phyloP scores from a whole-genome alignment of 129 eudicot species.

The Ambrosia artemisiifolia region DNA sequence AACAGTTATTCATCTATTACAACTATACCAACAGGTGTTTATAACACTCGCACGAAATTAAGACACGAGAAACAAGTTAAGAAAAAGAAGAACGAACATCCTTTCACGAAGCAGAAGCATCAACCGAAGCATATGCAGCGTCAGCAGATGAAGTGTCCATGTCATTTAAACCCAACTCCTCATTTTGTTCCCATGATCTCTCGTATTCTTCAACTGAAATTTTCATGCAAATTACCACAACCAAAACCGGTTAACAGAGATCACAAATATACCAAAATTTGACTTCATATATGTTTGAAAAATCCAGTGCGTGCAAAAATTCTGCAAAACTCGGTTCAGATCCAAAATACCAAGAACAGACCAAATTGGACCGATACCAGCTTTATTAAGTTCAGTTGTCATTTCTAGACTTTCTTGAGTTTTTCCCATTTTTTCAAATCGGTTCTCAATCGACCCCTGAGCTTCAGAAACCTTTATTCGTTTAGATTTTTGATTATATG shows the following conservation, averaged over 20 bases:
- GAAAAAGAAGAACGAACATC: neutral
- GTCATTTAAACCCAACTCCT: slow-evolving; percentile 91
- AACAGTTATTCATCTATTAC: neutral
- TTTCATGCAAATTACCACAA: slow-evolving; percentile 5
- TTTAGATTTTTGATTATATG: neutral
- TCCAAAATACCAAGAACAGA: neutral
- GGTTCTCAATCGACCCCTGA: neutral
- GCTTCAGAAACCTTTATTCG: neutral
- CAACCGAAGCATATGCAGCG: slow-evolving; percentile 56
- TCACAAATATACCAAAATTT: neutral
- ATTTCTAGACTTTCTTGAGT: neutral
- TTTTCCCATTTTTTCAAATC: neutral
- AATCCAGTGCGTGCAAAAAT: neutral
- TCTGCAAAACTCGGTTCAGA: neutral
- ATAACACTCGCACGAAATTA: neutral
- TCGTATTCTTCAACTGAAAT: slow-evolving; percentile 74
- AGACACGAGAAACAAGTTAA: neutral
- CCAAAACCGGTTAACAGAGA: slow-evolving; percentile 5
- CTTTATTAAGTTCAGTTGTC: neutral
- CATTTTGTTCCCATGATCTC: slow-evolving; percentile 96
- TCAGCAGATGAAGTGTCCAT: slow-evolving; percentile 97
- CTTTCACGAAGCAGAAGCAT: slow-evolving; percentile 21
- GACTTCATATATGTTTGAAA: neutral
- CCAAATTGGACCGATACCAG: neutral
- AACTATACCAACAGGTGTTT: neutral